Evolutionary conservation across 441 rosid genomes (phyloP).

Genomic region (Populus trichocarpa): DNA sequence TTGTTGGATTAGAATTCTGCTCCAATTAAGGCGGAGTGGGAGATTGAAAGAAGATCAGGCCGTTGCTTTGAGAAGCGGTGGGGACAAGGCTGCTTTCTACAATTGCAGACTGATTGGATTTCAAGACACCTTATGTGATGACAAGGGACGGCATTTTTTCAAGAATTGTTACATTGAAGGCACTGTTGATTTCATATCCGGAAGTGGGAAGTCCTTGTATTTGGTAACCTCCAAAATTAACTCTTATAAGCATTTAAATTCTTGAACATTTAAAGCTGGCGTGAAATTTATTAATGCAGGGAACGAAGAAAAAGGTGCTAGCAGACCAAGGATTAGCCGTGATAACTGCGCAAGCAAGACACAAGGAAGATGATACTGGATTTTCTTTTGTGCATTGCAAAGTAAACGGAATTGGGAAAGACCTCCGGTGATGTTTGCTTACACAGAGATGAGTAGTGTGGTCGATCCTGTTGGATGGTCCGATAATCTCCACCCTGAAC

Average conservation of each 20-base stretch:
- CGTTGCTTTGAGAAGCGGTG: constrained; percentile 45
- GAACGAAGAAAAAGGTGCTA: constrained; percentile 28
- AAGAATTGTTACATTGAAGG: constrained; percentile 66
- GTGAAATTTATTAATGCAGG: constrained; percentile 23
- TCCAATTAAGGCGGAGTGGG: constrained; percentile 44
- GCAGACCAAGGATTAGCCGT: constrained; percentile 25
- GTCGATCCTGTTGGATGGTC: constrained; percentile 57
- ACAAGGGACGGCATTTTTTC: constrained; percentile 64
- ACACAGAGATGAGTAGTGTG: constrained; percentile 36
- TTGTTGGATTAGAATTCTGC: constrained; percentile 43
- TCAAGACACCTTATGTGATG: constrained; percentile 73
- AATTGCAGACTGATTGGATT: constrained; percentile 50
- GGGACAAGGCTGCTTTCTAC: constrained; percentile 58
- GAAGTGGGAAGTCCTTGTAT: constrained; percentile 62
- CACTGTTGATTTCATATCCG: constrained; percentile 73
- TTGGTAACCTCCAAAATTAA: constrained; percentile 26
- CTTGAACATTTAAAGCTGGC: neutral
- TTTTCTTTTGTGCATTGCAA: constrained; percentile 48
- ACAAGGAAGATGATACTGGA: neutral
- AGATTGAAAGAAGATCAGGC: constrained; percentile 41
- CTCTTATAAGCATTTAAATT: neutral
- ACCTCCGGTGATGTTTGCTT: constrained; percentile 53
- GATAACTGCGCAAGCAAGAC: constrained; percentile 60
- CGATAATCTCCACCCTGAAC: constrained; percentile 22
- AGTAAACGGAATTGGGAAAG: constrained; percentile 37